Evolutionary conservation across 768 basidiomycete species (phyloP).

Genomic region (Xerocomellus intermedius): DNA sequence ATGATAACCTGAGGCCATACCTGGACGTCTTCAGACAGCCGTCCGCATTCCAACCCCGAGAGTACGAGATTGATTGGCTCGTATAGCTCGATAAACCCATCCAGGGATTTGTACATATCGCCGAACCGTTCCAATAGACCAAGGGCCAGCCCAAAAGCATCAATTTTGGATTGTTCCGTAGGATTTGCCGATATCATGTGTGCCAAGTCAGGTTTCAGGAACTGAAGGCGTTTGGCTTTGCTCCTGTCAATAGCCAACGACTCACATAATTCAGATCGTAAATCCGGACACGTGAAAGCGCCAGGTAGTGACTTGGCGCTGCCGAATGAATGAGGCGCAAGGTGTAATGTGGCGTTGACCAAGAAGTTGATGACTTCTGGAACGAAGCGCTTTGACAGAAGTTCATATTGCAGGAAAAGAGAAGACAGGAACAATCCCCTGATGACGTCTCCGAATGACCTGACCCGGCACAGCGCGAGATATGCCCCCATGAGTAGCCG

Average conservation of each 20-base stretch:
- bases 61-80: constrained; percentile 63
- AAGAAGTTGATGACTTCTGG: constrained; percentile 90
- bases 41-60: constrained; percentile 45
- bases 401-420: constrained; percentile 81
- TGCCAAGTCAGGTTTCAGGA: constrained; percentile 48
- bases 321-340: constrained; percentile 63
- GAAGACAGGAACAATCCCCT: constrained; percentile 90
- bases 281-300: constrained; percentile 69
- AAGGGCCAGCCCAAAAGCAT: constrained; percentile 63
- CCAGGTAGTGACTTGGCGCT: constrained; percentile 56
- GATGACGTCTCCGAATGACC: constrained; percentile 70
- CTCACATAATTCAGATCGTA: constrained; percentile 47
- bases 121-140: constrained; percentile 66
- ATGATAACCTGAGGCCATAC: constrained; percentile 37
- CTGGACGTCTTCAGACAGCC: constrained; percentile 51
- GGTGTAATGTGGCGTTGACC: constrained; percentile 63
- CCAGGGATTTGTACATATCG: constrained; percentile 72
- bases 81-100: constrained; percentile 85
- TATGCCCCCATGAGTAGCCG: constrained; percentile 90
- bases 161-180: constrained; percentile 65
- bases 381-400: constrained; percentile 77
- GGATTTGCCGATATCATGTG: constrained; percentile 37
- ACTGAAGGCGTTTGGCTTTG: constrained; percentile 39
- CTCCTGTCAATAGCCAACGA: constrained; percentile 39
- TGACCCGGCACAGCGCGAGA: constrained; percentile 78